These are phyloP conservation scores for Mycosphaerelloides madeirae DNA, from an alignment of 2,329 filamentous ascomycete genomes.

Conservation along the genomic window DNA sequence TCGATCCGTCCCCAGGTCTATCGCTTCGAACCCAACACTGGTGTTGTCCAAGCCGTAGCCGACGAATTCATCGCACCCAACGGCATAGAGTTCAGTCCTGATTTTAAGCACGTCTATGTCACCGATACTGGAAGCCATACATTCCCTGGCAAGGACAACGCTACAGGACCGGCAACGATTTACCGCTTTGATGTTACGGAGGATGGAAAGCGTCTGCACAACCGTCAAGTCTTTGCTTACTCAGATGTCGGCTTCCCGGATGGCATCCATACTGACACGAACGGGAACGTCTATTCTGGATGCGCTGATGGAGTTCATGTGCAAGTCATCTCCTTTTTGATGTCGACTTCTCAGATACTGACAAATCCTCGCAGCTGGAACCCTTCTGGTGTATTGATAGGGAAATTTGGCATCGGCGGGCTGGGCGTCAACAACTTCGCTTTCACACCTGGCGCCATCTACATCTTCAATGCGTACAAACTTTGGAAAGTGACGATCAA, in stretches of 20 bases:
- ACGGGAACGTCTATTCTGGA: conserved; percentile 52
- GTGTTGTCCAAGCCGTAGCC: conserved; percentile 52
- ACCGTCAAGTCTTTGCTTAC: conserved; percentile 52
- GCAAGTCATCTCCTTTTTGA: conserved; percentile 11
- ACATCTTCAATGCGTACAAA: conserved; percentile 31
- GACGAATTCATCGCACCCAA: conserved; percentile 56
- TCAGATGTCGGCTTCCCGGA: conserved; percentile 53
- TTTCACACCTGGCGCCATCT: conserved; percentile 31
- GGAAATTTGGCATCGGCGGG: conserved; percentile 48
- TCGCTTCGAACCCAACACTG: conserved; percentile 49
- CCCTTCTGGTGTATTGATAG: conserved; percentile 46
- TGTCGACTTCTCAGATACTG: background rate
- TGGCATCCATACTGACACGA: conserved; percentile 51
- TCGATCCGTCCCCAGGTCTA: conserved; percentile 56
- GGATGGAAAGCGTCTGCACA: conserved; percentile 33
- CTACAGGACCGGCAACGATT: conserved; percentile 38
- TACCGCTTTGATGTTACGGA: conserved; percentile 40
- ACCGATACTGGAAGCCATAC: conserved; percentile 49
- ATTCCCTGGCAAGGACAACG: conserved; percentile 28
- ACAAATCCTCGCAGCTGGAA: conserved; percentile 38
- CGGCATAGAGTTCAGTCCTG: conserved; percentile 54
- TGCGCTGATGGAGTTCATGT: conserved; percentile 52
- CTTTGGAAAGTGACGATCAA: conserved; percentile 32
- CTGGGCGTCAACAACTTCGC: conserved; percentile 38
- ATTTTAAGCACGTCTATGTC: conserved; percentile 50